These are phyloP conservation scores for Fusarium tanahbumbuense DNA, from an alignment of 2,329 filamentous ascomycete genomes.

Conservation along the genomic window DNA sequence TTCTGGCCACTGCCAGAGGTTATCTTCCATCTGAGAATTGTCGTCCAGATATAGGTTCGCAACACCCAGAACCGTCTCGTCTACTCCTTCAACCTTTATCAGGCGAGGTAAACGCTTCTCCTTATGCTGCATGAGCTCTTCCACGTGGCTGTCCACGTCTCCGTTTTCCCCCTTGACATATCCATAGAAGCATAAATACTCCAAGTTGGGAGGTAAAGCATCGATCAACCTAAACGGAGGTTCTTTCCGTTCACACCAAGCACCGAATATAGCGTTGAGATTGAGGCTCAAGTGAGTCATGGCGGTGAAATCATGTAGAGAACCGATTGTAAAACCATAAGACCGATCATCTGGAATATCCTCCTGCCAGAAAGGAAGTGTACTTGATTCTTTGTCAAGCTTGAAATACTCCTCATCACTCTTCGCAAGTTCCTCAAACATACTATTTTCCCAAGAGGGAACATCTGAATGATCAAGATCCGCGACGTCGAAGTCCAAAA, in stretches of 20 bases:
- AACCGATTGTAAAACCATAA: background rate
- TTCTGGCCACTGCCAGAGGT: conserved; percentile 3
- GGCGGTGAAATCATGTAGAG: background rate
- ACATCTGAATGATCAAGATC: background rate
- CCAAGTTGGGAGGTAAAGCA: background rate
- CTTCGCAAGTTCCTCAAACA: background rate
- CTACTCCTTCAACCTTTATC: conserved; percentile 1
- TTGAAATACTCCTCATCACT: background rate
- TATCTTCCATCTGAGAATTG: background rate
- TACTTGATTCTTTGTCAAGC: background rate
- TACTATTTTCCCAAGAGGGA: background rate
- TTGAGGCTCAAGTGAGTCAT: background rate
- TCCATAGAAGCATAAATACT: conserved; percentile 18
- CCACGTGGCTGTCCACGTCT: conserved; percentile 7
- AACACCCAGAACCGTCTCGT: conserved; percentile 2
- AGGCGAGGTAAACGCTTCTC: background rate
- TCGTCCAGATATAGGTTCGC: background rate
- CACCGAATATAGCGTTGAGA: background rate
- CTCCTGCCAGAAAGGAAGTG: background rate
- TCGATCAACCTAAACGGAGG: background rate
- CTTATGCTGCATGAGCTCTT: conserved; percentile 14
- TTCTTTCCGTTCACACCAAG: background rate
- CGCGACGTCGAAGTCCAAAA: background rate
- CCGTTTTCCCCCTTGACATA: conserved; percentile 5
- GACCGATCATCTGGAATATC: background rate